These are phyloP conservation scores for Claviceps capensis DNA, from an alignment of 2,329 filamentous ascomycete genomes.

Conservation along the genomic window DNA sequence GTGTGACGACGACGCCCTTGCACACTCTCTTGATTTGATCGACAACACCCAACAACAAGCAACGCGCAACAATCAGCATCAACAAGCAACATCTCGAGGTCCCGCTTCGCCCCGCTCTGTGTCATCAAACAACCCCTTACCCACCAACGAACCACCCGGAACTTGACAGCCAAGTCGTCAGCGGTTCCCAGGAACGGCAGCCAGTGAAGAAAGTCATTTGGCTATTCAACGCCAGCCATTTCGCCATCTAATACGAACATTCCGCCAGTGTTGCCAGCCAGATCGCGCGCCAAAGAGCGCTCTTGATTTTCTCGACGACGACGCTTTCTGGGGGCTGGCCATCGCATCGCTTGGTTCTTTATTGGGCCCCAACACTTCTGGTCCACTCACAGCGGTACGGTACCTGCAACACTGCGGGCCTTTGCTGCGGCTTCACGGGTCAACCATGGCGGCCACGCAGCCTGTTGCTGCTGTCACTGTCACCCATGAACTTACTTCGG, in stretches of 20 bases:
- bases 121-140: background rate
- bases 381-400: background rate
- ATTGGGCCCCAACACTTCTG: background rate
- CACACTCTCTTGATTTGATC: background rate
- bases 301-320: background rate
- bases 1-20: background rate
- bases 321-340: background rate
- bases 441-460: slow-evolving; percentile 2
- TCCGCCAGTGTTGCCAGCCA: background rate
- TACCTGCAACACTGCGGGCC: background rate
- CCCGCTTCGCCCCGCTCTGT: background rate
- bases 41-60: background rate
- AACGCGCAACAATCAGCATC: background rate
- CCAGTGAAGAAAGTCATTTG: background rate
- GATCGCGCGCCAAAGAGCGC: background rate
- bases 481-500: background rate
- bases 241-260: background rate
- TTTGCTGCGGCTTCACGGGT: slow-evolving; percentile 1
- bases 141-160: background rate
- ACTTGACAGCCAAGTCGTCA: background rate
- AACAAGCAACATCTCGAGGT: background rate
- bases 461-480: background rate
- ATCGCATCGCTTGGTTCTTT: background rate
- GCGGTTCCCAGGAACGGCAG: background rate
- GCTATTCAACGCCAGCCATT: background rate